Conservation (phyloP, 2,329 filamentous ascomycete genomes). For the Tolypocladium capitatum region DNA sequence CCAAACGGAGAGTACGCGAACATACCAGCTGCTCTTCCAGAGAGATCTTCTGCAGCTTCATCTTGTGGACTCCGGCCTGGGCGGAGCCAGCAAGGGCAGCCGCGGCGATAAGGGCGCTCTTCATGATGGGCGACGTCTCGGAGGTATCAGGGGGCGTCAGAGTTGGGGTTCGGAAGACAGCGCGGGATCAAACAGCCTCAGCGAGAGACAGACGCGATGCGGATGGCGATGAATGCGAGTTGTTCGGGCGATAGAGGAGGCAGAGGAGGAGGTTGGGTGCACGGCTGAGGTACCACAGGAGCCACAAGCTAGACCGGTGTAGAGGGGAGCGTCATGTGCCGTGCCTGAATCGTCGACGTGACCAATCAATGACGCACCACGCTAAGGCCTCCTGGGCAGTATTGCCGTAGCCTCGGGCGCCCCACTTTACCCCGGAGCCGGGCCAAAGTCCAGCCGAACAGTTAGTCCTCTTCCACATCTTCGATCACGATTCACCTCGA, state of each 20-base stretch:
- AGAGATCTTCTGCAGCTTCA: constrained; percentile 95
- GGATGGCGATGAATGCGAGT: neutral
- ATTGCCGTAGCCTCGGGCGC: neutral
- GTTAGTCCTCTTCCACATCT: too few relatives aligned
- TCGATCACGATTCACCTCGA: too few relatives aligned
- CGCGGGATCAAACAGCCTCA: neutral
- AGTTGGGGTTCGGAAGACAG: neutral
- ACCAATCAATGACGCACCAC: neutral
- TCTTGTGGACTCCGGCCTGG: constrained; percentile 80
- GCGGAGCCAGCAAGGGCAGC: constrained; percentile 71
- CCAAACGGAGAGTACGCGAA: constrained; percentile 10
- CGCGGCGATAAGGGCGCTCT: constrained; percentile 68
- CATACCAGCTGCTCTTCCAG: constrained; percentile 83
- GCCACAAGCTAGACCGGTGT: too few relatives aligned
- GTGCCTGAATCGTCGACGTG: neutral
- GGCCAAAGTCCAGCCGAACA: neutral
- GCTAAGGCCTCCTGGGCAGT: neutral
- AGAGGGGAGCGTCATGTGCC: neutral
- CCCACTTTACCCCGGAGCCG: neutral
- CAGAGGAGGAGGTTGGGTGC: neutral
- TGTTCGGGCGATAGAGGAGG: neutral
- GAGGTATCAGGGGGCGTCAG: constrained; percentile 1
- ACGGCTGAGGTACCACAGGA: neutral
- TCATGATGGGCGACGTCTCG: constrained; percentile 50
- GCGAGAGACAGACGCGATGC: neutral